Base-by-base conservation (phyloP, 495 filamentous ascomycete species). In the Terfezia boudieri region DNA sequence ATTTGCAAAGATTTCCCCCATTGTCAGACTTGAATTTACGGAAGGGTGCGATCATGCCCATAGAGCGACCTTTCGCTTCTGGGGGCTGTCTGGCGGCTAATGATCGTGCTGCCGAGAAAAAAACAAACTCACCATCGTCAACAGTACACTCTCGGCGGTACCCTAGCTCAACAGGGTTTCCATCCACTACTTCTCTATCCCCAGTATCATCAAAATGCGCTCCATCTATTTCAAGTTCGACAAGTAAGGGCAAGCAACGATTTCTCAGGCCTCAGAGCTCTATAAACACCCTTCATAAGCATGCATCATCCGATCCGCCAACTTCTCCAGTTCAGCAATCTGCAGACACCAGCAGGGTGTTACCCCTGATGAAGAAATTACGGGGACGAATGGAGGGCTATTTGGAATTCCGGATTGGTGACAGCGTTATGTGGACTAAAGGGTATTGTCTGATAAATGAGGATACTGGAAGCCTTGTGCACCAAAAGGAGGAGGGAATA, bases 381-480 rank as follows among this genome's bases (percentile, higher is more conserved):
- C 76, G 78, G 51, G 82, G 82, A 10, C 69, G 75, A 56, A 85
- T 84, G 81, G 74, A 74, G 57, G 82, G 82, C 50, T 73, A 75
- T 52, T 64, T 83, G 12, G 78, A 82, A 54, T 83, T 82, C 59
- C 74, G 79, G 59, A 64, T 70, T 26, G 73, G 74, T 11, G 69
- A 67, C 12, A 69, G 65, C 35, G 72, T 70, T 9, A 68, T 69
- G 2, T 86, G 82, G 82, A 68, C 70, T 36, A 57, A 68, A 37
- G 77, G 79, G 36, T 74, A 76, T 49, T 80, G 78, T 62, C 79
- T 76, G 53, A 80, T 86, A 50, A 74, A 83, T 51, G 77, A 79
- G 50, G 76, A 80, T 23, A 74, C 71, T 52, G 82, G 80, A 1
- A 73, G 73, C 55, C 62, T 86, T 48, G 71, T 82, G 64, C 76